Percentiles rank a stretch among this genome's conserved stretches.
Evolutionary conservation across 208 protist species (phyloP).

Genomic region (Leishmania gerbilli): DNA sequence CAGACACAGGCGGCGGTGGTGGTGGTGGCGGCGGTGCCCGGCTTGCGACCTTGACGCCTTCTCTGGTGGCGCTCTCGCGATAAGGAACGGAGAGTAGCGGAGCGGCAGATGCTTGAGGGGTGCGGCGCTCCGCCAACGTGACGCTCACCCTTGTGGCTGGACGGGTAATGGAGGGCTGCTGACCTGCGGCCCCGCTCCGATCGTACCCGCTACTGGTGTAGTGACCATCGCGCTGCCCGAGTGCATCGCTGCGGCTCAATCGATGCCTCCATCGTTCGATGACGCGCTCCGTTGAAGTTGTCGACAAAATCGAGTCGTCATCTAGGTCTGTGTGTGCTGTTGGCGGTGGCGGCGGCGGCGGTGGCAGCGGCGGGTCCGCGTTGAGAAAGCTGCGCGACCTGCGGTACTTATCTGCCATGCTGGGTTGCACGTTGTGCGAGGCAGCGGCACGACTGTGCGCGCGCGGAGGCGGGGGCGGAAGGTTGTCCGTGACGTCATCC

Average conservation of each 20-base stretch:
- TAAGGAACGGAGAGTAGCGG: not conserved
- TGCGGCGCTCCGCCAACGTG: not conserved
- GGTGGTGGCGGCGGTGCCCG: not conserved
- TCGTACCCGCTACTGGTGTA: not conserved
- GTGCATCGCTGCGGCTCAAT: not conserved
- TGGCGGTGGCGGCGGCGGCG: not conserved
- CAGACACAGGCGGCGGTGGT: slow-evolving; percentile 11
- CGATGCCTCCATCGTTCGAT: slow-evolving; percentile 16
- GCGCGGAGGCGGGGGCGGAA: slow-evolving; percentile 5
- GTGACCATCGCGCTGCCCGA: not conserved
- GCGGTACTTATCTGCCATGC: not conserved
- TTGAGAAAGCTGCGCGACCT: not conserved
- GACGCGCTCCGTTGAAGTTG: slow-evolving; percentile 18
- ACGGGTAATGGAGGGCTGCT: not conserved
- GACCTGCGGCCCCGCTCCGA: not conserved
- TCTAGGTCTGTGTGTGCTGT: not conserved
- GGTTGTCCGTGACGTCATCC: slow-evolving; percentile 22
- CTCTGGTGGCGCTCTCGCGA: slow-evolving; percentile 1
- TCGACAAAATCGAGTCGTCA: slow-evolving; percentile 12
- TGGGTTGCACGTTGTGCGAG: not conserved
- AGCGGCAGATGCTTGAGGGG: not conserved
- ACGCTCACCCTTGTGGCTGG: not conserved
- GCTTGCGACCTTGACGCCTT: not conserved
- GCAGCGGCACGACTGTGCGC: too few species aligned
- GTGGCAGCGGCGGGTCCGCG: not conserved